phyloP scores from a whole-genome alignment of 495 filamentous ascomycete species.

The Pseudoneurospora amorphoporcata region DNA sequence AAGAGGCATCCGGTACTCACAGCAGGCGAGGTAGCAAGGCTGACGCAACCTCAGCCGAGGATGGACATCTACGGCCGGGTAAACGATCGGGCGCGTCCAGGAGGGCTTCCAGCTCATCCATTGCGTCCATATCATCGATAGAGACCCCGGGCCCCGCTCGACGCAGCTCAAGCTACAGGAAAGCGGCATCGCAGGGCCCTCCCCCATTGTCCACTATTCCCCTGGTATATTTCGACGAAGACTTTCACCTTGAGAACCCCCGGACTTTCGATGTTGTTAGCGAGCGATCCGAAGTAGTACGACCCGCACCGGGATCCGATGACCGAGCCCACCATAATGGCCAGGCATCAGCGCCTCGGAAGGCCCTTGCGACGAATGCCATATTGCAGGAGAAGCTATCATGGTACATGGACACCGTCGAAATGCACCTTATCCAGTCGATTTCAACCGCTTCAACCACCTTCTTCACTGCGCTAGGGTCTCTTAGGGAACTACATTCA shows the following conservation, averaged over 20 bases:
- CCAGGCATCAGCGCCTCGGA: conserved; percentile 54
- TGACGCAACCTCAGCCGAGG: conserved; percentile 42
- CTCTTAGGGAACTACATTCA: conserved; percentile 77
- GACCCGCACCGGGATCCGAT: conserved; percentile 48
- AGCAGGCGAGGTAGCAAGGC: conserved; percentile 30
- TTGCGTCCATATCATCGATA: conserved; percentile 39
- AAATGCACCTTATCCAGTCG: conserved; percentile 92
- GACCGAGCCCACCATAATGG: conserved; percentile 53
- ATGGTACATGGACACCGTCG: conserved; percentile 99
- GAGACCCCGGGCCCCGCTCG: conserved; percentile 36
- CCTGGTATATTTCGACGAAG: conserved; percentile 84
- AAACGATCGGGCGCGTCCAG: conserved; percentile 29
- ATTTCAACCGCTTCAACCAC: conserved; percentile 92
- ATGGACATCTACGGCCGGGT: conserved; percentile 32
- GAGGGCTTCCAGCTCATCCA: conserved; percentile 37
- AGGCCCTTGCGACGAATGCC: conserved; percentile 89
- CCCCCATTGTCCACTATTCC: conserved; percentile 91
- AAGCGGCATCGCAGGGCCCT: conserved; percentile 48
- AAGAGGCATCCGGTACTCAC: conserved; percentile 38
- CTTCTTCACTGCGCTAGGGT: conserved; percentile 93
- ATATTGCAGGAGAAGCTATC: conserved; percentile 98
- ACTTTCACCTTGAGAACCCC: conserved; percentile 93
- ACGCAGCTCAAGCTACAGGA: conserved; percentile 42
- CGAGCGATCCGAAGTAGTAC: conserved; percentile 85
- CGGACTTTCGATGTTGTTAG: conserved; percentile 95